A percentile compares a stretch with the other conserved stretches of the same genome.
Conservation (phyloP, 768 basidiomycete genomes). For the Lepiota brunneoincarnata region DNA sequence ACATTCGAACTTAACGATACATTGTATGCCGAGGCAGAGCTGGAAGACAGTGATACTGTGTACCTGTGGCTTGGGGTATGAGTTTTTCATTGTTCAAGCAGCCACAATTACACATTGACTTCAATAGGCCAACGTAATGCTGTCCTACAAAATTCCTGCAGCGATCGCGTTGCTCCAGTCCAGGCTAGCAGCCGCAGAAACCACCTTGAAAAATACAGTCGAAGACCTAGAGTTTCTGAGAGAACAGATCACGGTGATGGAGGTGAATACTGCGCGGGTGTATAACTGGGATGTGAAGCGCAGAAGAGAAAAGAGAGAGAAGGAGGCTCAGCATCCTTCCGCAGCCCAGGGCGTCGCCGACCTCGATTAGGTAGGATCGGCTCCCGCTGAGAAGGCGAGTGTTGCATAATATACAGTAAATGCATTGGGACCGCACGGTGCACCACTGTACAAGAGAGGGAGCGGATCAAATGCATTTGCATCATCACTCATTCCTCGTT, state of each 20-base stretch:
- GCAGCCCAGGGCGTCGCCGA: neutral
- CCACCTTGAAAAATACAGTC: conserved; percentile 59
- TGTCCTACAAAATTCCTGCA: conserved; percentile 83
- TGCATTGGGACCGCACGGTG: too few relatives aligned
- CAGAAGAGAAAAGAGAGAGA: conserved; percentile 54
- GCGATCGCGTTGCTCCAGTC: conserved; percentile 72
- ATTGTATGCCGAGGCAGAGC: conserved; percentile 85
- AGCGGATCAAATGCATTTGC: too few relatives aligned
- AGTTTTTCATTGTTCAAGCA: conserved; percentile 9
- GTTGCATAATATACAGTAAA: too few relatives aligned
- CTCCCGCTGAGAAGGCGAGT: too few relatives aligned
- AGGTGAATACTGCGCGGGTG: conserved; percentile 90
- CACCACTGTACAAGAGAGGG: too few relatives aligned
- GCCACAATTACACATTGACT: neutral
- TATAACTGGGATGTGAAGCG: conserved; percentile 96
- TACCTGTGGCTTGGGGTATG: conserved; percentile 95
- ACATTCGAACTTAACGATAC: conserved; percentile 97
- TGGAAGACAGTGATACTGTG: conserved; percentile 85
- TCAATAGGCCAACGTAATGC: conserved; percentile 91
- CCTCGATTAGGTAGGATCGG: conserved; percentile 7
- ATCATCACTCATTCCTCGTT: too few relatives aligned
- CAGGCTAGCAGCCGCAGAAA: conserved; percentile 74
- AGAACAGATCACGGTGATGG: conserved; percentile 96
- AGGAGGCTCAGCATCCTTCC: neutral
- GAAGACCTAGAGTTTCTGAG: conserved; percentile 92